A percentile compares a stretch with the other conserved stretches of the same genome.
phyloP scores from a whole-genome alignment of 495 filamentous ascomycete species.

The Podospora anserina region DNA sequence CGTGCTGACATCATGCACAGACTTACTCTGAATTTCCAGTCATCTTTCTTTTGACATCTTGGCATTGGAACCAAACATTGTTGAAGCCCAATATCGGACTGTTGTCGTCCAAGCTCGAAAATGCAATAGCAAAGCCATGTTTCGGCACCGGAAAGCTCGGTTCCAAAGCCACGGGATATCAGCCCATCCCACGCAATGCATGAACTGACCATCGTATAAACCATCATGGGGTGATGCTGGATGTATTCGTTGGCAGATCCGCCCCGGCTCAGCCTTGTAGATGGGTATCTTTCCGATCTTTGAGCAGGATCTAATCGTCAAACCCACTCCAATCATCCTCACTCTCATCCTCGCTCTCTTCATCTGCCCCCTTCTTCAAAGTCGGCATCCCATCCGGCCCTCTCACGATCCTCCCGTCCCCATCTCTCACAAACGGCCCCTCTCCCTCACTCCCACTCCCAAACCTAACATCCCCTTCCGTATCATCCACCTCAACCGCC shows the following conservation, averaged over 20 bases:
- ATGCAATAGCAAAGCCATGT: background rate
- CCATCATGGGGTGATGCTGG: background rate
- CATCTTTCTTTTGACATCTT: background rate
- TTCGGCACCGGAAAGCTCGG: background rate
- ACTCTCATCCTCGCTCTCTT: slow-evolving; percentile 17
- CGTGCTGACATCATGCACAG: background rate
- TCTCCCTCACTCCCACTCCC: slow-evolving; percentile 17
- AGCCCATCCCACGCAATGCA: background rate
- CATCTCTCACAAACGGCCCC: slow-evolving; percentile 32
- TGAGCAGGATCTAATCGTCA: slow-evolving; percentile 33
- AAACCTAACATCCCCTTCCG: slow-evolving; percentile 25
- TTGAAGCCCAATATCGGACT: background rate
- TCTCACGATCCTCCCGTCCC: slow-evolving; percentile 34
- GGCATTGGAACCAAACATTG: background rate
- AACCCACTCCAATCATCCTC: slow-evolving; percentile 51
- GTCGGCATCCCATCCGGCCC: slow-evolving; percentile 38
- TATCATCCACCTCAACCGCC: slow-evolving; percentile 23
- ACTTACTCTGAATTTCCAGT: background rate
- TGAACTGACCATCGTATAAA: background rate
- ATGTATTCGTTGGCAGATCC: background rate
- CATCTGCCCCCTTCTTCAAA: slow-evolving; percentile 29
- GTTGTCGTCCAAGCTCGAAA: background rate
- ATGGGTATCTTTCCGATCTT: background rate
- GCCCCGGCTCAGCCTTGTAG: background rate
- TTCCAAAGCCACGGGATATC: background rate